Evolutionary conservation across 169 alveolate species (phyloP).

Genomic region (Plasmodium ovale): DNA sequence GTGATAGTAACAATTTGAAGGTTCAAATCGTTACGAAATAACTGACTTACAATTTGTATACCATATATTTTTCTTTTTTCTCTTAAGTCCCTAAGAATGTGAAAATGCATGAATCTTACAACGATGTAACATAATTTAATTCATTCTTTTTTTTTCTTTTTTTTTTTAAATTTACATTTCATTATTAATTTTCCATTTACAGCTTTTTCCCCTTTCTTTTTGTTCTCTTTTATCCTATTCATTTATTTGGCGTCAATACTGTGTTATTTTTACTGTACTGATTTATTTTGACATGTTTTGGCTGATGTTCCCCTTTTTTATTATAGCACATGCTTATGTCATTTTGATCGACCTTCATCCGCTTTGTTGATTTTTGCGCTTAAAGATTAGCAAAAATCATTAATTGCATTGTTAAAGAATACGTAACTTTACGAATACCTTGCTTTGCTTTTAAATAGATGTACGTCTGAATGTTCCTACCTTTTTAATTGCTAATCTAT

Average conservation of each 20-base stretch:
- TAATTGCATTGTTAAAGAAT: background rate
- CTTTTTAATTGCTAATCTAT: background rate
- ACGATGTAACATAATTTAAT: constrained; percentile 29
- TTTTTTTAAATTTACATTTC: constrained; percentile 13
- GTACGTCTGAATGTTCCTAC: background rate
- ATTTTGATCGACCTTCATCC: background rate
- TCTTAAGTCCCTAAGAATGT: background rate
- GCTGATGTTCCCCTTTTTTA: too few relatives aligned
- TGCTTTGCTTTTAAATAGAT: constrained; percentile 38
- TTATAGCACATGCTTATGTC: too few relatives aligned
- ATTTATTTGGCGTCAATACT: too few relatives aligned
- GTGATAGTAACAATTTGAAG: too few relatives aligned
- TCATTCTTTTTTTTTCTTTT: constrained; percentile 8
- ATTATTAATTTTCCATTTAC: constrained; percentile 20
- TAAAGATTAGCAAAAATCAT: constrained; percentile 20
- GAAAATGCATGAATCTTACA: background rate
- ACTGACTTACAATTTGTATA: background rate
- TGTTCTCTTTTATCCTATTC: background rate
- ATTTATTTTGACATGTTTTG: too few relatives aligned
- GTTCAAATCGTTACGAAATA: constrained; percentile 6
- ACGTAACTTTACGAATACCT: background rate
- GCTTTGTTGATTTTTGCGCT: background rate
- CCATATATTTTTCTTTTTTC: constrained; percentile 1
- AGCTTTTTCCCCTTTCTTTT: background rate
- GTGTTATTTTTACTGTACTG: too few relatives aligned